Evolutionary conservation across 805 yeast genomes (phyloP).

Genomic region (Lachancea meyersii): DNA sequence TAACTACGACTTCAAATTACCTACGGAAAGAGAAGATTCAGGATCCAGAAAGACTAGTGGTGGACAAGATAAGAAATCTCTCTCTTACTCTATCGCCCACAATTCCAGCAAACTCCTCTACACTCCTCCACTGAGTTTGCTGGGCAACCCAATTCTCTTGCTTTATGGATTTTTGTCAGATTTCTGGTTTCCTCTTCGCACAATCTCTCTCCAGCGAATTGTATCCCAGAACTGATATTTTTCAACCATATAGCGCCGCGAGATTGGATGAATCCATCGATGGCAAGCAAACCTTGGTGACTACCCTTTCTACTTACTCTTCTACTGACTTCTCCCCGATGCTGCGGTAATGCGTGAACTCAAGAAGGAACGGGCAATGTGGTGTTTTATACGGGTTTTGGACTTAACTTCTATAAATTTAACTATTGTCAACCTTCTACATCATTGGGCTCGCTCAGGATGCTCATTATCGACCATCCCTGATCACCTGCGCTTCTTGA

Average conservation of each 20-base stretch:
- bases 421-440: background rate
- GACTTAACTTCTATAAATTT: slow-evolving; percentile 6
- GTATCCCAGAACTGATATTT: no score
- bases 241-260: no score
- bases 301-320: background rate
- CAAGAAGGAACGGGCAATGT: slow-evolving; percentile 6
- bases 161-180: no score
- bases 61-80: background rate
- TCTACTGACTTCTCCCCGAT: background rate
- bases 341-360: slow-evolving; percentile 10
- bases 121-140: background rate
- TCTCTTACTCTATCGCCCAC: background rate
- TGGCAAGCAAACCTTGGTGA: background rate
- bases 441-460: background rate
- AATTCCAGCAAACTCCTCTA: background rate
- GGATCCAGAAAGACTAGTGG: background rate
- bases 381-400: slow-evolving; percentile 9
- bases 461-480: background rate
- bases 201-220: no score
- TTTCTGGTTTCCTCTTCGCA: no score
- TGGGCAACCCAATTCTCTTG: no score
- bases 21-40: background rate
- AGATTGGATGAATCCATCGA: no score
- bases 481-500: background rate
- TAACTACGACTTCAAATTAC: background rate